Percentiles rank a stretch among this genome's conserved stretches.
phyloP scores from a whole-genome alignment of 2,329 filamentous ascomycete species.

The Aureobasidium sp. region DNA sequence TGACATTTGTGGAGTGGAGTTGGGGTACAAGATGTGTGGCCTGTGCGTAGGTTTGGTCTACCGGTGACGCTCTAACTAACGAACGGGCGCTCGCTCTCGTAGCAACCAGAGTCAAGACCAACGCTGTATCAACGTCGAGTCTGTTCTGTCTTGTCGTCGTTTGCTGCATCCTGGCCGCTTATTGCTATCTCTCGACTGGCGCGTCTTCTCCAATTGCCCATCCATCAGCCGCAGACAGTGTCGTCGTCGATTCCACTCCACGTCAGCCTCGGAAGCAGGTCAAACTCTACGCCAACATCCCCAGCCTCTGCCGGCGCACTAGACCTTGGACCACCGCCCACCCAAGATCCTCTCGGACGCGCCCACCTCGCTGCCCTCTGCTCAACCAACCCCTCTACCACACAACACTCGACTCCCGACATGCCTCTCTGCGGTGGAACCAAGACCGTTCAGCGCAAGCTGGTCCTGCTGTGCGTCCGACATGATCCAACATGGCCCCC shows the following conservation, averaged over 20 bases:
- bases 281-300: constrained; percentile 7
- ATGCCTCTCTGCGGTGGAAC: constrained; percentile 44
- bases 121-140: background rate
- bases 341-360: background rate
- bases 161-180: background rate
- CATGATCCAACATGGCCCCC: constrained; percentile 17
- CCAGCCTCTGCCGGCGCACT: background rate
- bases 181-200: background rate
- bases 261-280: background rate
- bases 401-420: background rate
- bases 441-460: constrained; percentile 87
- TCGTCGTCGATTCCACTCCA: background rate
- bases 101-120: background rate
- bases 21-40: background rate
- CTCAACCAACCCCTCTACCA: background rate
- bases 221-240: background rate
- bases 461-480: constrained; percentile 72
- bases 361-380: background rate
- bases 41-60: background rate
- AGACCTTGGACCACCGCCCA: background rate
- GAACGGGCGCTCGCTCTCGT: background rate
- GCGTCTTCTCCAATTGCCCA: background rate
- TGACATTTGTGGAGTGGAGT: background rate
- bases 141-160: background rate
- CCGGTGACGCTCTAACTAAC: background rate